Base-by-base conservation (phyloP, 2,329 filamentous ascomycete species). In the Hymenoscyphus salicellus region DNA sequence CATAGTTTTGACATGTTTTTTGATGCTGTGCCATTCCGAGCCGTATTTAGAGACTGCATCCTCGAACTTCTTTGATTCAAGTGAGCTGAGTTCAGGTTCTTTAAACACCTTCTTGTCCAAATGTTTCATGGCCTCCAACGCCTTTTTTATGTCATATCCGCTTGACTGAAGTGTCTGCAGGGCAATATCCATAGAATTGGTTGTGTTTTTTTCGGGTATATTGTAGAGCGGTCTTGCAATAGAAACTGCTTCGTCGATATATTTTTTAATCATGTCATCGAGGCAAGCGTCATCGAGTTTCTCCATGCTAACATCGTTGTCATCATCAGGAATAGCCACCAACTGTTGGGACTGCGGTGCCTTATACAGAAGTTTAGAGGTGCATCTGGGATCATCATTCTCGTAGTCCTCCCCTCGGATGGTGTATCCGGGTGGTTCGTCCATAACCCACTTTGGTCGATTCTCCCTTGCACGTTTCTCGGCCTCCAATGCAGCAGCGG, bases 381-480 rank as follows among this genome's bases (percentile, higher is more conserved):
- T 96, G 71, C 88, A 89, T 56, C 85, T 85, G 11, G 89, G 84
- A 73, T 96, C 90, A 67, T 90, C 85, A 69, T 89, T 82, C 72
- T 84, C 77, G 76, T 77, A 75, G 75, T 98, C 94, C 71, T 93
- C 90, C 30, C 95, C 95, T 65, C 95, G 89, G 60, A 84, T 84
- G 20, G 96, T 84, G 75, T 96, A 99, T 6, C 95, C 95, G 3
- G 86, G 79, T 0, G 95, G 95, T 75, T 95, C 92, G 72, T 98
- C 95, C 80, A 96, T 89, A 36, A 98, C 84, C 92, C 93, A 97
- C 77, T 93, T 95, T 0, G 94, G 94, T 23, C 93, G 88, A 68
- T 89, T 92, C 63, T 93, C 92, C 66, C 88, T 88, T 69, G 89
- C 87, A 49, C 87, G 83, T 71, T 91, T 93, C 69, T 97, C 92